These are phyloP conservation scores for Populus nigra DNA, from an alignment of 345 rosid genomes.

Conservation along the genomic window DNA sequence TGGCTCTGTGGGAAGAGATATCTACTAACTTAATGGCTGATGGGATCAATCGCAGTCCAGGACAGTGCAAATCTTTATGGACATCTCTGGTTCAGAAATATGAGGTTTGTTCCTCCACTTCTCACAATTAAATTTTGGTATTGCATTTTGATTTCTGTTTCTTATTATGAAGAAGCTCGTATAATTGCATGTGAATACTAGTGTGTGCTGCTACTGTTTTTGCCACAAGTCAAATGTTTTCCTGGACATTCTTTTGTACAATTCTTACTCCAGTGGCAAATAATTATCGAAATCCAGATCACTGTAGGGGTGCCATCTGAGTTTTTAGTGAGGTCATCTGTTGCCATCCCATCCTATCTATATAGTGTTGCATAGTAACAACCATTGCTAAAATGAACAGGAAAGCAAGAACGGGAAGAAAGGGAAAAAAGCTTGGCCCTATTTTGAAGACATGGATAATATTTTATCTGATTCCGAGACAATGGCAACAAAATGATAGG, in stretches of 20 bases:
- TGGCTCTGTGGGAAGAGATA: slow-evolving; percentile 95
- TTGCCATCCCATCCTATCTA: background rate
- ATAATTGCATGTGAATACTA: background rate
- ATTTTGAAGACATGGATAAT: slow-evolving; percentile 66
- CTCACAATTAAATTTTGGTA: background rate
- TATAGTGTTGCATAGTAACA: background rate
- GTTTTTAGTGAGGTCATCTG: background rate
- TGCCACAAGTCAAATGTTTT: background rate
- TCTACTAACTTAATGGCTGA: slow-evolving; percentile 55
- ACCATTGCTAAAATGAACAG: slow-evolving; percentile 31
- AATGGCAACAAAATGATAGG: slow-evolving; percentile 31
- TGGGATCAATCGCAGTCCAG: slow-evolving; percentile 68
- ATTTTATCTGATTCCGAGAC: slow-evolving; percentile 54
- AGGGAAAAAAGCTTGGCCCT: slow-evolving; percentile 57
- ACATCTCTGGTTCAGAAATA: slow-evolving; percentile 80
- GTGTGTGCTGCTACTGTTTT: background rate
- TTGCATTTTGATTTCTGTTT: background rate
- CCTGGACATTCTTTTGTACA: too few relatives aligned
- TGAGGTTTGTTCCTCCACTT: slow-evolving; percentile 47
- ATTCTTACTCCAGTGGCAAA: background rate
- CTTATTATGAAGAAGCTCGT: background rate
- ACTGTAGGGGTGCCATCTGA: background rate
- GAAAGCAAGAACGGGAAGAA: slow-evolving; percentile 50
- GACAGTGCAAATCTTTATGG: slow-evolving; percentile 92
- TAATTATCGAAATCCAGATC: background rate